Percentiles rank a stretch among this genome's conserved stretches.
These are phyloP conservation scores for Wickerhamiella alocasiicola DNA, from an alignment of 805 yeast species.

Conservation along the genomic window DNA sequence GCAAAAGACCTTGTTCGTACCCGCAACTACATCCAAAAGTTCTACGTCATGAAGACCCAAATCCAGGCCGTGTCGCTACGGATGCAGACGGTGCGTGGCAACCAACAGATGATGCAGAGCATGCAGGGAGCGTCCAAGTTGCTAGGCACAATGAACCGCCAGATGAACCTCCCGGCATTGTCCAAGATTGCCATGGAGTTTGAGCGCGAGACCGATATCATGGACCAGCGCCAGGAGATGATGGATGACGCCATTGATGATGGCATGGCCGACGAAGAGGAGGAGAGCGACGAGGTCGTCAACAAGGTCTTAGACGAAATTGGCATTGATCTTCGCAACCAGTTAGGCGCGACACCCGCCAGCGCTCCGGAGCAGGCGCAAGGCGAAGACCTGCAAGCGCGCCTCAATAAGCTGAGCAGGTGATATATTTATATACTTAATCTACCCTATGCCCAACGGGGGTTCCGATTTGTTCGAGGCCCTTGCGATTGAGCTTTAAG, in stretches of 20 bases:
- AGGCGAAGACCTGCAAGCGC: constrained; percentile 81
- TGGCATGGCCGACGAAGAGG: constrained; percentile 84
- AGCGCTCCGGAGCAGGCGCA: constrained; percentile 31
- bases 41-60: constrained; percentile 87
- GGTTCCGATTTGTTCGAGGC: no score
- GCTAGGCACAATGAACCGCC: constrained; percentile 73
- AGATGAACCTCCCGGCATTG: constrained; percentile 82
- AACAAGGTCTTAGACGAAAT: constrained; percentile 89
- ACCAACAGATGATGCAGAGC: constrained; percentile 88
- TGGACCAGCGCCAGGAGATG: constrained; percentile 98
- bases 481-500: no score
- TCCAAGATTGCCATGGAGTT: constrained; percentile 89
- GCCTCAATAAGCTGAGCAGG: constrained; percentile 71
- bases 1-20: constrained; percentile 93
- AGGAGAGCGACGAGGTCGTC: constrained; percentile 81
- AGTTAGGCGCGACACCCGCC: constrained; percentile 40
- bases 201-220: constrained; percentile 83
- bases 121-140: constrained; percentile 89
- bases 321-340: constrained; percentile 65
- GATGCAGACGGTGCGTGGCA: constrained; percentile 82
- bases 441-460: no score
- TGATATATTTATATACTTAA: no score
- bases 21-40: constrained; percentile 67
- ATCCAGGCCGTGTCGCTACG: constrained; percentile 87
- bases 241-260: constrained; percentile 98